These are phyloP conservation scores for Bryum argenteum DNA, from an alignment of 225 moss, liverwort and hornwort species.

Conservation along the genomic window DNA sequence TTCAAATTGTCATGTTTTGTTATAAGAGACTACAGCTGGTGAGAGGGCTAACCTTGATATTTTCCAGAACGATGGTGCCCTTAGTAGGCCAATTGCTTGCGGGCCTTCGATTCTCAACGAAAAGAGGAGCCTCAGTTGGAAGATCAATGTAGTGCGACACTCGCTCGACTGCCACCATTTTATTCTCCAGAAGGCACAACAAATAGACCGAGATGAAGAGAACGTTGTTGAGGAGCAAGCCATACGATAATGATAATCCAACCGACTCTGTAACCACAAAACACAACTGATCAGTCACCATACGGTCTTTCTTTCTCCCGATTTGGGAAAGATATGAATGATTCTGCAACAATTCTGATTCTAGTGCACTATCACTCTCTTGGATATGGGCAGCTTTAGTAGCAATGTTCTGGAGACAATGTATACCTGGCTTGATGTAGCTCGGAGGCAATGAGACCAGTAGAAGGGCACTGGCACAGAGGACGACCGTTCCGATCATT, in stretches of 20 bases:
- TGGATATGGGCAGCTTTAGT: too few species aligned
- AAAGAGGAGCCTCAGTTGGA: constrained; percentile 53
- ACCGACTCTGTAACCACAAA: constrained; percentile 47
- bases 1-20: too few species aligned
- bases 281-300: background rate
- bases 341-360: too few species aligned
- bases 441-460: constrained; percentile 44
- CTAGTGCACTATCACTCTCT: too few species aligned
- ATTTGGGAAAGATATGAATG: too few species aligned
- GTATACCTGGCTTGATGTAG: constrained; percentile 48
- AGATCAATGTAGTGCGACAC: constrained; percentile 50
- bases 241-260: constrained; percentile 58
- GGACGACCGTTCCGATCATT: constrained; percentile 51
- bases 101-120: constrained; percentile 40
- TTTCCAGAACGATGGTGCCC: constrained; percentile 44
- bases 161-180: constrained; percentile 66
- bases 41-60: constrained; percentile 34
- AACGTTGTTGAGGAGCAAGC: constrained; percentile 41
- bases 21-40: too few species aligned
- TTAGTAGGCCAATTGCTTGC: constrained; percentile 49
- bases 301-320: too few species aligned
- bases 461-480: constrained; percentile 49
- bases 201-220: constrained; percentile 45
- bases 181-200: constrained; percentile 53
- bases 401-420: background rate